Conservation (phyloP, 2,329 filamentous ascomycete species). For the Hysterium pulicare region DNA sequence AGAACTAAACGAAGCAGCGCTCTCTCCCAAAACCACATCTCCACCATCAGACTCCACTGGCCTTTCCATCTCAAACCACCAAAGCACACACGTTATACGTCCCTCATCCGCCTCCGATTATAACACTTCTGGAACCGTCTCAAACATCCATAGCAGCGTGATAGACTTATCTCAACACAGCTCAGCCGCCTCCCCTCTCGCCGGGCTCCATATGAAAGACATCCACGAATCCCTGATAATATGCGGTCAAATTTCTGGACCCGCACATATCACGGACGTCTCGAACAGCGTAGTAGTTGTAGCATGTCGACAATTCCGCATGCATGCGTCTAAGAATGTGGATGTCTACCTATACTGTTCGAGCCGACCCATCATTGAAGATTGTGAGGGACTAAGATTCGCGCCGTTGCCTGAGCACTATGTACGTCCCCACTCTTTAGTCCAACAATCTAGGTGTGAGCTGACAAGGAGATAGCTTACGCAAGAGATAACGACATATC, state of each 20-base stretch:
- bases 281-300: conserved; percentile 71
- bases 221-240: conserved; percentile 70
- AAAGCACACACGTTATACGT: conserved; percentile 70
- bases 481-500: conserved; percentile 6
- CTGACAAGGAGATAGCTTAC: too few relatives aligned
- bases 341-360: conserved; percentile 78
- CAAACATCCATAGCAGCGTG: conserved; percentile 66
- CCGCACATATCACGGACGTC: conserved; percentile 78
- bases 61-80: conserved; percentile 65
- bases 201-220: conserved; percentile 66
- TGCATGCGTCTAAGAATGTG: conserved; percentile 81
- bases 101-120: conserved; percentile 68
- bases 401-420: conserved; percentile 68
- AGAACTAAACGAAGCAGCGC: conserved; percentile 43
- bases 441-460: too few relatives aligned
- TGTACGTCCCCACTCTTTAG: too few relatives aligned
- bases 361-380: conserved; percentile 90
- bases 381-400: conserved; percentile 76
- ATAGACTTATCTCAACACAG: conserved; percentile 75
- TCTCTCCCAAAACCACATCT: too few relatives aligned
- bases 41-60: conserved; percentile 50
- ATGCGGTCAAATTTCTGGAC: conserved; percentile 72
- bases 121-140: conserved; percentile 70
- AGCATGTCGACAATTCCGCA: conserved; percentile 76
- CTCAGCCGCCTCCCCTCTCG: conserved; percentile 49